These are phyloP conservation scores for Grosmannia penicillata DNA, from an alignment of 2,329 filamentous ascomycete species.

Conservation along the genomic window DNA sequence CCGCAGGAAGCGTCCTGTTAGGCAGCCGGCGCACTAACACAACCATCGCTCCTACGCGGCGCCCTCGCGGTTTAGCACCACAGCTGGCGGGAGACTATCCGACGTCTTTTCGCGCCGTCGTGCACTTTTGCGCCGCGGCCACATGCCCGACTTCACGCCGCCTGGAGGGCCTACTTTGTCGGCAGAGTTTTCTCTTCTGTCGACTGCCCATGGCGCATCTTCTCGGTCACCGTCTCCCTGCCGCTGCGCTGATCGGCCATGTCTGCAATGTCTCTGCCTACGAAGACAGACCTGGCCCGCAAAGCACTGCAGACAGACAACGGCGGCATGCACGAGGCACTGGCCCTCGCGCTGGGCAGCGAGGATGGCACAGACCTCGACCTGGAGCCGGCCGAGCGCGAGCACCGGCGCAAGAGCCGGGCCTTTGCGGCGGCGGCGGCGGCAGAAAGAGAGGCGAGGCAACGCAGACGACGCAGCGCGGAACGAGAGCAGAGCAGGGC, in stretches of 20 bases:
- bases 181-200: background rate
- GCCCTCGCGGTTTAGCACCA: no score
- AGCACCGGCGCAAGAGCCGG: slow-evolving; percentile 17
- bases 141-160: no score
- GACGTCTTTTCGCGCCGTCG: no score
- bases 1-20: no score
- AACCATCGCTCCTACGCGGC: background rate
- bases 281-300: background rate
- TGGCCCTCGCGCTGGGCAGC: no score
- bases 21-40: background rate
- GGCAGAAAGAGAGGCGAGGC: background rate
- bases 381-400: slow-evolving; percentile 14
- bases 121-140: no score
- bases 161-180: no score
- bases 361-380: background rate
- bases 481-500: background rate
- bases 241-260: slow-evolving; percentile 3
- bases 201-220: background rate
- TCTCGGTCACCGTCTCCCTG: background rate
- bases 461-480: background rate
- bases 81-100: no score
- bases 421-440: slow-evolving; percentile 12
- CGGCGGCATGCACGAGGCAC: background rate
- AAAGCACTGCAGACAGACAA: background rate
- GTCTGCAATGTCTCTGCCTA: no score